Evolutionary conservation across 495 filamentous ascomycete genomes (phyloP), one percentile per base, ranked within the genome.

Genomic region (Penicillium verhagenii): DNA sequence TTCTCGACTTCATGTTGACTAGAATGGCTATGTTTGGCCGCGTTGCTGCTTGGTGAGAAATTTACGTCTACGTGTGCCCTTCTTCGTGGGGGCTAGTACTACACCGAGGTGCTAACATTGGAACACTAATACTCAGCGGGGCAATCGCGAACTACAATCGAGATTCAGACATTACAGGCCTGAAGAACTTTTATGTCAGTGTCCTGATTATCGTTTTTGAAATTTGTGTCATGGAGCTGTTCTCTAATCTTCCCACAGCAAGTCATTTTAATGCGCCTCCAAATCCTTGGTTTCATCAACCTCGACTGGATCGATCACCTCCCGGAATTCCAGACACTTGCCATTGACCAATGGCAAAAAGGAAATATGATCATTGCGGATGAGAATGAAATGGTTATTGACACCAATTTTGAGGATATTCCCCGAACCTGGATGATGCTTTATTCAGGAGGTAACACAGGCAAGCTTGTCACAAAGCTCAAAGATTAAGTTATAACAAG

Each of bases 1-100:
- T 88, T 52, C 73, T 88, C 54, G 83, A 88, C 55, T 53, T 83
- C 39, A 84, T 83, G 60, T 68, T 89, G 21, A 63, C 60, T 10
- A 72, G 79, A 21, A 75, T 87, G 53, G 82, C 82, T 60, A 56
- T 64, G 46, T 63, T 68, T 60, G 77, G 85, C 0, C 77, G 86
- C 16, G 79, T 89, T 61, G 81, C 83, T 19, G 81, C 83, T 50
- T 87, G 84, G 61, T 67, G 54, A 35, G 56, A 40, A 2, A 29
- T 31, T 29, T 14, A 28, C n/a, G n/a, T n/a, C n/a, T n/a, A n/a
- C n/a, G n/a, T n/a, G n/a, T n/a, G n/a, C n/a, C n/a, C n/a, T n/a
- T n/a, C n/a, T n/a, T n/a, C n/a, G n/a, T n/a, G n/a, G n/a, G n/a
- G n/a, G n/a, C n/a, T n/a, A n/a, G n/a, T n/a, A n/a, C n/a, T n/a